phyloP scores from a whole-genome alignment of 1,284 basidiomycete species.

The Mycocalia duriaeana region DNA sequence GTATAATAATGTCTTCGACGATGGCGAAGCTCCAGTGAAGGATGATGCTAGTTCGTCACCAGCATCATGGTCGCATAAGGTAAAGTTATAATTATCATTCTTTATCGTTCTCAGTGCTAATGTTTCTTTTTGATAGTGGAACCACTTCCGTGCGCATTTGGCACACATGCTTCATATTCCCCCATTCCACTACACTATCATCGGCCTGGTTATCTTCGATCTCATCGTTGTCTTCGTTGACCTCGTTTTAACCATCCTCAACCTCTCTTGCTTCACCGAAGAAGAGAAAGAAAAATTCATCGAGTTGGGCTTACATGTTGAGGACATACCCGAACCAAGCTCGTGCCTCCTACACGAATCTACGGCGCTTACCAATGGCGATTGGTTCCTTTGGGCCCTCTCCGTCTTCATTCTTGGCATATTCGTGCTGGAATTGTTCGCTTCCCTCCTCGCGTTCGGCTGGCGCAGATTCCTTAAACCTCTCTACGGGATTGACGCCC shows the following conservation, averaged over 20 bases:
- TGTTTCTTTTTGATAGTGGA: not conserved
- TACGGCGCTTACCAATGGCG: not conserved
- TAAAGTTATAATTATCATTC: not conserved
- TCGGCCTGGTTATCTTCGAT: not conserved
- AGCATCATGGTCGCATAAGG: not conserved
- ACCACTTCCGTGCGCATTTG: not conserved
- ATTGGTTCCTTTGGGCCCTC: constrained; percentile 1
- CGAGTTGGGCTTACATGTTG: not conserved
- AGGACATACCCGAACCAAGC: not conserved
- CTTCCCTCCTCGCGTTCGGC: not conserved
- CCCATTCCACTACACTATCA: not conserved
- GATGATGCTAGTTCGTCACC: not conserved
- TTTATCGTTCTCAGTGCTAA: not conserved
- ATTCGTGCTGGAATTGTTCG: not conserved
- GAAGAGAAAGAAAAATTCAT: not conserved
- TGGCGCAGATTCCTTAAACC: not conserved
- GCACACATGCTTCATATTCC: not conserved
- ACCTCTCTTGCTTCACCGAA: not conserved
- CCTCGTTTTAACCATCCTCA: not conserved
- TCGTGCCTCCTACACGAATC: constrained; percentile 1
- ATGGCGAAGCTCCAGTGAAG: not conserved
- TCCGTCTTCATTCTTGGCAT: not conserved
- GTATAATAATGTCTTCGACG: not conserved
- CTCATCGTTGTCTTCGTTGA: constrained; percentile 1
- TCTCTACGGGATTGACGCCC: not conserved